A percentile compares a stretch with the other conserved stretches of the same genome.
phyloP scores from a whole-genome alignment of 1,139 yeast species.

The Fermentozyma sake region DNA sequence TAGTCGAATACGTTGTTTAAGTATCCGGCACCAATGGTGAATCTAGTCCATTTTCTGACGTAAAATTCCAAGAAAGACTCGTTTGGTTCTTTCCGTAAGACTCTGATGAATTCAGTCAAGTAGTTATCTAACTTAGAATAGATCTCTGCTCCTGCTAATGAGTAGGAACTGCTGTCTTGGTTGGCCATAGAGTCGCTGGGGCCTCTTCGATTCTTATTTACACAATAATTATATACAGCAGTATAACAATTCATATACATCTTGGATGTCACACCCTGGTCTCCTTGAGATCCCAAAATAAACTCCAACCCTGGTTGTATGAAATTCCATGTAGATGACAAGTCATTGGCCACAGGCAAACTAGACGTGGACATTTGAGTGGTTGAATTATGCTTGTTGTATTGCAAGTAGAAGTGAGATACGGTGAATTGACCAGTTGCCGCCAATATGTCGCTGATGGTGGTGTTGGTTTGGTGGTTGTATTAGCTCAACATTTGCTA shows the following conservation, averaged over 20 bases:
- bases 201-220: constrained; percentile 59
- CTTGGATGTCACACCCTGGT: constrained; percentile 61
- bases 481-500: too few relatives aligned
- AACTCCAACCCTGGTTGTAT: constrained; percentile 71
- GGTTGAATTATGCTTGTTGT: too few relatives aligned
- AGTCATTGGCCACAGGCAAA: constrained; percentile 39
- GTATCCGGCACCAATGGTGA: constrained; percentile 86
- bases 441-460: too few relatives aligned
- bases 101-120: constrained; percentile 55
- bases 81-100: constrained; percentile 44
- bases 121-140: constrained; percentile 69
- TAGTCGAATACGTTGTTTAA: constrained; percentile 92
- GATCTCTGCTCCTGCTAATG: constrained; percentile 82
- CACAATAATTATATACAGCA: constrained; percentile 92
- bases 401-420: too few relatives aligned
- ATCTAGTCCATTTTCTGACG: constrained; percentile 85
- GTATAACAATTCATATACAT: constrained; percentile 76
- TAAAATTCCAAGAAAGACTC: constrained; percentile 82
- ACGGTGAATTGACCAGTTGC: too few relatives aligned
- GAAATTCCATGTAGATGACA: constrained; percentile 70
- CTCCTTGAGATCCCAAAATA: constrained; percentile 63
- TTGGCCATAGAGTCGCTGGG: constrained; percentile 21
- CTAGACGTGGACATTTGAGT: constrained; percentile 5
- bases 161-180: constrained; percentile 31
- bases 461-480: too few relatives aligned